These are phyloP conservation scores for Claviceps monticola DNA, from an alignment of 2,329 filamentous ascomycete genomes.

Conservation along the genomic window DNA sequence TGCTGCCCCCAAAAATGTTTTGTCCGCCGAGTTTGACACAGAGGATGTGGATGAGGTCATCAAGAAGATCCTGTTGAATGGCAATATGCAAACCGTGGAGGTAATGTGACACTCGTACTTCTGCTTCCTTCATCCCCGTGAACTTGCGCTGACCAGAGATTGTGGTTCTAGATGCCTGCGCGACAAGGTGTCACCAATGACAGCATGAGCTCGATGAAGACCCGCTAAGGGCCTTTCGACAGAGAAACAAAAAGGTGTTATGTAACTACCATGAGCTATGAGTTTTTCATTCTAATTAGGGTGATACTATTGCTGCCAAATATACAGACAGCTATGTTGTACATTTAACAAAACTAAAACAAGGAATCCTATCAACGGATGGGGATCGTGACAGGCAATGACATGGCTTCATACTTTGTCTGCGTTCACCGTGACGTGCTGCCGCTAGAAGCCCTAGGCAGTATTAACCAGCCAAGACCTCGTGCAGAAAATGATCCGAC, in stretches of 20 bases:
- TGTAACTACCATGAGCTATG: not conserved
- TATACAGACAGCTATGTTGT: not conserved
- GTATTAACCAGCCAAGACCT: too few species aligned
- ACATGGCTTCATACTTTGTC: not conserved
- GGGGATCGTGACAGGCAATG: not conserved
- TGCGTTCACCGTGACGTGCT: too few species aligned
- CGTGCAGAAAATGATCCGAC: too few species aligned
- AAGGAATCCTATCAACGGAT: not conserved
- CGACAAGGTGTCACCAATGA: constrained; percentile 42
- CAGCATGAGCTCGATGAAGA: constrained; percentile 28
- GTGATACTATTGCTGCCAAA: not conserved
- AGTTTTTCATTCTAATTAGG: not conserved
- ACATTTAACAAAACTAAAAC: not conserved
- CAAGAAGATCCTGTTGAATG: constrained; percentile 65
- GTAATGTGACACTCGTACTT: constrained; percentile 18
- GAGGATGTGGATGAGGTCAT: constrained; percentile 67
- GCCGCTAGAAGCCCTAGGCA: too few species aligned
- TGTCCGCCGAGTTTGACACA: constrained; percentile 84
- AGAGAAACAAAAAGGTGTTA: not conserved
- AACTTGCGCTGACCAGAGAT: not conserved
- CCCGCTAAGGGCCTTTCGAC: constrained; percentile 19
- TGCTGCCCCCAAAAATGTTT: constrained; percentile 54
- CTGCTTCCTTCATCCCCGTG: constrained; percentile 1
- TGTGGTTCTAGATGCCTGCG: constrained; percentile 29
- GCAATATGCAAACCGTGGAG: constrained; percentile 48